Evolutionary conservation across 148 eudicot genomes (phyloP), one percentile per base, ranked within the genome.

Genomic region (Pharnaceum exiguum): DNA sequence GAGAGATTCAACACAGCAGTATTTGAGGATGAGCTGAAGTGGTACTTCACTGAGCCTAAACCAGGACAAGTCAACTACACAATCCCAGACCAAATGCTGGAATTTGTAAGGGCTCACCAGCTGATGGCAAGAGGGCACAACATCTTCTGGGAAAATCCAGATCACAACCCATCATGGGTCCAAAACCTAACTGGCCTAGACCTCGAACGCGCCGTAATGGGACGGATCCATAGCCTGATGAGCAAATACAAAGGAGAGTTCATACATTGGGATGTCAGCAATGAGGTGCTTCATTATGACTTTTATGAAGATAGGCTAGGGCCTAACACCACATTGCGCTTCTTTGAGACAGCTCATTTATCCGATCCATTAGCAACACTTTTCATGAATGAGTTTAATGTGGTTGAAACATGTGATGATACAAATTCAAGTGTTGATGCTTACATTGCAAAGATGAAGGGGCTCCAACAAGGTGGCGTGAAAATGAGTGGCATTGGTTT

Each of bases 181-280:
- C 78, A 18, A 1, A 86, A 83, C 59, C 76, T 89, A 10, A 89
- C 82, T 4, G 78, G 77, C 9, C 12, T 71, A 0, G 80, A 65
- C 30, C 79, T 89, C 17, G 45, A 67, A 33, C 33, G 37, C 15
- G 95, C 90, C 1, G 95, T 89, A 5, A 59, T 37, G 31, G 63
- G 75, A 2, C 71, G 95, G 12, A 83, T 89, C 26, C 57, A 65
- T 29, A 79, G 95, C 69, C 65, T 86, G 19, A 75, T 89, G 87
- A 44, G 33, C 37, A 77, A 57, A 39, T 89, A 86, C 71, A 51
- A 31, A 31, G 82, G 77, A 6, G 82, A 86, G 29, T 89, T 89
- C 66, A 60, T 86, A 4, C 95, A 89, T 51, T 89, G 97, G 97
- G 97, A 89, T 32, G 84, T 89, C 17, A 81, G 69, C 70, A 89